Percentiles rank a stretch among this genome's conserved stretches.
Evolutionary conservation across 2,329 filamentous ascomycete species (phyloP).

Genomic region (Neonectria coccinea): DNA sequence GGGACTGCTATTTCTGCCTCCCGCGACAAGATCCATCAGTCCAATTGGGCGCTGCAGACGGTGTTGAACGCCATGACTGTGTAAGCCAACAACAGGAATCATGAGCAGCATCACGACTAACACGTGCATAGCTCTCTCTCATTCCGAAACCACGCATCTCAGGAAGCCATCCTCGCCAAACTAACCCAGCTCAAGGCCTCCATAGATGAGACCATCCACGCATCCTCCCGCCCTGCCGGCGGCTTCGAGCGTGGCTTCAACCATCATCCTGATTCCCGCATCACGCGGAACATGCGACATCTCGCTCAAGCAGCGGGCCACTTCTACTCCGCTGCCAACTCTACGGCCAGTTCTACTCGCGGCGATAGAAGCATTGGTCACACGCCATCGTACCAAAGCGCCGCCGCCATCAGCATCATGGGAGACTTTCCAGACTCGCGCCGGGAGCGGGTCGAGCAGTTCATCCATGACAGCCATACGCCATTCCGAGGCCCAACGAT

Average conservation of each 20-base stretch:
- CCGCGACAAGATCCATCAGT: conserved; percentile 44
- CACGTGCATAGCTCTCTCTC: background rate
- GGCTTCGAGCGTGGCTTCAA: conserved; percentile 4
- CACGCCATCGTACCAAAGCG: background rate
- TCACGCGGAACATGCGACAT: conserved; percentile 37
- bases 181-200: conserved; percentile 23
- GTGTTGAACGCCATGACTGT: conserved; percentile 42
- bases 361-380: conserved; percentile 5
- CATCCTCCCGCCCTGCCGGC: conserved; percentile 29
- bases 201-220: conserved; percentile 31
- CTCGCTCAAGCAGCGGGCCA: conserved; percentile 40
- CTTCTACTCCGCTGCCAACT: conserved; percentile 43
- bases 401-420: background rate
- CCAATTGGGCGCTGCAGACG: conserved; percentile 45
- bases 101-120: background rate
- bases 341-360: conserved; percentile 34
- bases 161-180: conserved; percentile 3
- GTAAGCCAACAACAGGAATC: conserved; percentile 24
- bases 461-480: background rate
- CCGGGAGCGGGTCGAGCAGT: conserved; percentile 7
- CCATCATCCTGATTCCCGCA: conserved; percentile 19
- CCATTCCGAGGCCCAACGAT: background rate
- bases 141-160: conserved; percentile 5
- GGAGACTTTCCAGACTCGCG: conserved; percentile 11
- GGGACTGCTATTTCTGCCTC: conserved; percentile 31